Base-by-base conservation (phyloP, 495 filamentous ascomycete species). In the Penicillium nucicola region DNA sequence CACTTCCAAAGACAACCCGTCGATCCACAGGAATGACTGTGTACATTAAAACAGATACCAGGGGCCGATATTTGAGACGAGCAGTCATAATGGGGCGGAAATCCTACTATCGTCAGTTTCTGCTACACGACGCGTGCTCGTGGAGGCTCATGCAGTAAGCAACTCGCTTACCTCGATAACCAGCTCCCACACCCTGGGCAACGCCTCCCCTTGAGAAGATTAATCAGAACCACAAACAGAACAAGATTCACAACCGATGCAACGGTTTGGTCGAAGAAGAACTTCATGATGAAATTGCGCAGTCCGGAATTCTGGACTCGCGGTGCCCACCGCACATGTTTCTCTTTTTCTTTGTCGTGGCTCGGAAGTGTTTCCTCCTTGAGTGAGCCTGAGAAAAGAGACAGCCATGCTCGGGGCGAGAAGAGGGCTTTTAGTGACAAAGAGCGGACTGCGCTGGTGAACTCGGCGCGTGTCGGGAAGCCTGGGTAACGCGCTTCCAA, bases 11-110 rank as follows among this genome's bases (percentile, higher is more conserved):
- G 22, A 97, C 72, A 38, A 88, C 84, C 52, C 92, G 74, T 30
- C 77, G 76, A 57, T 93, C 81, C 12, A 93, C 82, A 5, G 85
- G 89, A 18, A 98, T 75, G 38, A 95, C 77, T 0, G 84, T 82
- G 65, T 89, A 97, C 66, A 90, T 88, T 17, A 93, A 58, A 18
- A 87, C 39, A 42, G 85, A 88, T 6, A 97, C 87, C n/a, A 84
- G 40, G 2, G 93, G 93, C 82, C 93, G 92, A 33, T 96, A 79
- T 66, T 85, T 90, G 61, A 85, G 81, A 1, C 90, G 84, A 0
- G 92, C 90, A 43, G 76, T 62, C 52, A 90, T 80, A 42, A 98
- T 72, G 0, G 80, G 77, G 62, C 75, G 80, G 44, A 91, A 90
- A 64, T 92, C 84, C 63, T 78, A 38, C 5, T 41, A 34, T 5